A percentile compares a stretch with the other conserved stretches of the same genome.
Conservation (phyloP, 2,329 filamentous ascomycete species). For the Cladophialophora bantiana region DNA sequence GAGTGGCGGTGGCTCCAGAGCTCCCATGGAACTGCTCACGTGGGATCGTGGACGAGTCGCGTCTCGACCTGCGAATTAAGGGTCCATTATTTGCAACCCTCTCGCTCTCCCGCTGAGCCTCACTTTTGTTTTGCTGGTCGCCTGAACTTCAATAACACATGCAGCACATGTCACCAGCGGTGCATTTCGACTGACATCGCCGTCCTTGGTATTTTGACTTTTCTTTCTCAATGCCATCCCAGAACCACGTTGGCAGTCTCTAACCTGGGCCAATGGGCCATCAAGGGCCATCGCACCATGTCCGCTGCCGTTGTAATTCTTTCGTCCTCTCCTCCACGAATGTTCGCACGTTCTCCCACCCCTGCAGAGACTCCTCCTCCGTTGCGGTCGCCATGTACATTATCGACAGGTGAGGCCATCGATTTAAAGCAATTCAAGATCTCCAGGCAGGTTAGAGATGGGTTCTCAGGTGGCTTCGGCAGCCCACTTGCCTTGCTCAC, state of each 20-base stretch:
- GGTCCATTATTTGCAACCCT: neutral
- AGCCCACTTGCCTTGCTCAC: slow-evolving; percentile 29
- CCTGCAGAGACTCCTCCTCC: slow-evolving; percentile 43
- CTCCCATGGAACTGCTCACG: neutral
- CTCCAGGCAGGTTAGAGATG: slow-evolving; percentile 30
- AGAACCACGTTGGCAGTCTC: slow-evolving; percentile 30
- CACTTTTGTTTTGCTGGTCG: neutral
- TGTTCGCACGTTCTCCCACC: slow-evolving; percentile 45
- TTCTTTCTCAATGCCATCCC: neutral
- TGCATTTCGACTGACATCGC: neutral
- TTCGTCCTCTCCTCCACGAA: slow-evolving; percentile 50
- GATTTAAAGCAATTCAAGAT: slow-evolving; percentile 29
- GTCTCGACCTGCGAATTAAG: neutral
- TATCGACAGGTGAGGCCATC: slow-evolving; percentile 34
- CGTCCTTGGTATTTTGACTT: neutral
- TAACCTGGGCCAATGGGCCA: slow-evolving; percentile 33
- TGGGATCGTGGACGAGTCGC: neutral
- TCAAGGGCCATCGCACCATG: slow-evolving; percentile 37
- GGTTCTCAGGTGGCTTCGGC: slow-evolving; percentile 29
- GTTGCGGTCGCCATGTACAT: slow-evolving; percentile 42
- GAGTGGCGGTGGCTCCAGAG: neutral
- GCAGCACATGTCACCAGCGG: neutral
- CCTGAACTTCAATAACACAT: neutral
- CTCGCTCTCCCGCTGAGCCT: neutral
- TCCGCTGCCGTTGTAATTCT: slow-evolving; percentile 47